Base-by-base conservation (phyloP, 257 asterid species). In the Penstemon eatonii region DNA sequence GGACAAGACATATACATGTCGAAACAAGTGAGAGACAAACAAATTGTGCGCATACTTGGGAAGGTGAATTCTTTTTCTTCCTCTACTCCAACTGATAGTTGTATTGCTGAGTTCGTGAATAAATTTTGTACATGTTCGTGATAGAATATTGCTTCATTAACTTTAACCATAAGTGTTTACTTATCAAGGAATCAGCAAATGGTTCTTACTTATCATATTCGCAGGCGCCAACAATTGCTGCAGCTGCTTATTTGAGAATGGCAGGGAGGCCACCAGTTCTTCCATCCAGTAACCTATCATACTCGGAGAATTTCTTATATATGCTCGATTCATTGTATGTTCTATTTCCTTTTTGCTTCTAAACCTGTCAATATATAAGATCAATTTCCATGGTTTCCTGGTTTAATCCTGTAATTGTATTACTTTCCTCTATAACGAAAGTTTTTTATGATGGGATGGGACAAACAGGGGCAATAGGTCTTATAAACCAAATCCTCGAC, bases 181-280 rank as follows among this genome's bases (percentile, higher is more conserved):
- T 43, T 5, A 25, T 25, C 36, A 55, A 43, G 38, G 66, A 49
- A 62, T 39, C 63, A 49, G 53, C 54, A 47, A 61, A 25, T 25
- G 33, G 69, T 5, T 53, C 33, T 51, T 77, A 51, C 47, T 67
- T 8, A 41, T 65, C 50, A 25, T 25, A 25, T 25, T 72, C 86
- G 75, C n/a, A n/a, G n/a, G n/a, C n/a, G n/a, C n/a, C n/a, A n/a
- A n/a, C n/a, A n/a, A n/a, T n/a, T n/a, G n/a, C n/a, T n/a, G n/a
- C 99, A 25, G 99, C 99, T 38, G 98, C 99, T 78, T 91, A 91
- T 80, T 81, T 94, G 87, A 94, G 99, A 75, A 79, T 91, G 90
- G 96, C 99, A 33, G 99, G 99, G 76, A 84, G 99, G 79, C 95
- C 99, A 44, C 87, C 97, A 60, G 98, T 91, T 78, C 98, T 89